Evolutionary conservation across 345 rosid species (phyloP).

Genomic region (Lepidium didymum): DNA sequence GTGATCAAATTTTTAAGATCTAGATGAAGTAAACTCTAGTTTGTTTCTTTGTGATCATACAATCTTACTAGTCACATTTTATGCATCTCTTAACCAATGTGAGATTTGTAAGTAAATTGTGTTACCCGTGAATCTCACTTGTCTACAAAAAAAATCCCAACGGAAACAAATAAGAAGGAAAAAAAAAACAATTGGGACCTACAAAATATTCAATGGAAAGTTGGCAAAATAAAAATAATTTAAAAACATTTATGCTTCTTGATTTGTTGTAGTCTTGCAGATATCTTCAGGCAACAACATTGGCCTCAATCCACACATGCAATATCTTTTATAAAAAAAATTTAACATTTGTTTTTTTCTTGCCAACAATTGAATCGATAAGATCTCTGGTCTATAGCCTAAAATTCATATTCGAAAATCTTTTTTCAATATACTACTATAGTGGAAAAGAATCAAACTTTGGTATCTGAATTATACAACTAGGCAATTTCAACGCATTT

Average conservation of each 20-base stretch:
- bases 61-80: not conserved
- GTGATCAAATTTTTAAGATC: not conserved
- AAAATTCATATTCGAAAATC: too few species aligned
- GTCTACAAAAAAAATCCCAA: not conserved
- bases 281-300: slow-evolving; percentile 5
- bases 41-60: not conserved
- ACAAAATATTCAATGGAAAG: slow-evolving; percentile 12
- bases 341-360: too few species aligned
- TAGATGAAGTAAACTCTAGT: slow-evolving; percentile 7
- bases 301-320: slow-evolving; percentile 5
- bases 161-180: not conserved
- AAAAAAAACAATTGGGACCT: slow-evolving; percentile 1
- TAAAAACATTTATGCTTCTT: slow-evolving; percentile 13
- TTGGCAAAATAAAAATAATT: slow-evolving; percentile 2
- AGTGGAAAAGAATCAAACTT: too few species aligned
- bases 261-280: slow-evolving; percentile 11
- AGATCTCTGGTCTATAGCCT: too few species aligned
- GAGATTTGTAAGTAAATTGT: slow-evolving; percentile 4
- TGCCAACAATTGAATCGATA: too few species aligned
- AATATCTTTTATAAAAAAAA: slow-evolving; percentile 7
- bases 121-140: slow-evolving; percentile 13
- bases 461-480: too few species aligned
- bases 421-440: too few species aligned
- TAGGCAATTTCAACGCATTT: too few species aligned
- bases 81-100: not conserved